A percentile compares a stretch with the other conserved stretches of the same genome.
These are phyloP conservation scores for Xylaria sp. DNA, from an alignment of 2,329 filamentous ascomycete genomes.

Conservation along the genomic window DNA sequence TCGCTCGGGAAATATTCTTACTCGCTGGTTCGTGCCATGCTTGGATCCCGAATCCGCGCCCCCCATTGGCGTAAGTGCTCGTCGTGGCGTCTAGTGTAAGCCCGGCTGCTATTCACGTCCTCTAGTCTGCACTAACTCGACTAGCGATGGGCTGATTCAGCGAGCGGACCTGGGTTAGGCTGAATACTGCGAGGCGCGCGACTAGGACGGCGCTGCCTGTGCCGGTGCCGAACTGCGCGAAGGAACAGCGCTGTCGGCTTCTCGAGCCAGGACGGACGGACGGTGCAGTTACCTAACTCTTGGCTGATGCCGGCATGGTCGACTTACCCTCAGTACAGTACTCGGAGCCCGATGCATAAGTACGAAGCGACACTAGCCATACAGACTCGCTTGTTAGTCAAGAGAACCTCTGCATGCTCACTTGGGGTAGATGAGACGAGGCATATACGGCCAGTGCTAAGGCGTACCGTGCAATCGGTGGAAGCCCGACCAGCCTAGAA, in stretches of 20 bases:
- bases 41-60: neutral
- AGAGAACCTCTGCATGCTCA: neutral
- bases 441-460: no score
- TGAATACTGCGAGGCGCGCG: neutral
- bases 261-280: neutral
- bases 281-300: no score
- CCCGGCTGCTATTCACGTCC: neutral
- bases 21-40: neutral
- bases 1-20: constrained; percentile 12
- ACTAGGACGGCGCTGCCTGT: no score
- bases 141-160: neutral
- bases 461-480: no score
- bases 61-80: neutral
- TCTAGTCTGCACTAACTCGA: no score
- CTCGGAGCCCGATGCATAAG: neutral
- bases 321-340: no score
- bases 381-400: neutral
- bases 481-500: constrained; percentile 4
- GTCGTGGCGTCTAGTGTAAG: neutral
- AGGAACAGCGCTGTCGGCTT: neutral
- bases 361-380: neutral
- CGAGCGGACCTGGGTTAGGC: neutral
- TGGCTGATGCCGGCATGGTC: no score
- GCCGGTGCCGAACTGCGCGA: no score
- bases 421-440: no score